Evolutionary conservation across 2,329 filamentous ascomycete genomes (phyloP).

Genomic region (Calonectria hawksworthii): DNA sequence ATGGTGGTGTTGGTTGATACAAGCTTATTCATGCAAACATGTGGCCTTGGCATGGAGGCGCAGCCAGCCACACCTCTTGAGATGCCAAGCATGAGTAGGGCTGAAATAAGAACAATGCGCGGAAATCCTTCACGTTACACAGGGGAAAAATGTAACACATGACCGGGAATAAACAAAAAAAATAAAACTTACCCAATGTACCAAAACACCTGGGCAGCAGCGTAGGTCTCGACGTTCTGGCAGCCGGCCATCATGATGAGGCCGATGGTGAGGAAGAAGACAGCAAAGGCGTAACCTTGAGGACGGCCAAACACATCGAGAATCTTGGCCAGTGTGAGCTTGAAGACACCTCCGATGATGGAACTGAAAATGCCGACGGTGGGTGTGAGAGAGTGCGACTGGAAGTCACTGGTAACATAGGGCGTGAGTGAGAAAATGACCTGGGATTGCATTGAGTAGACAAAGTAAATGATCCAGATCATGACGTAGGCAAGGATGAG

Average conservation of each 20-base stretch:
- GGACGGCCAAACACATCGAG: constrained; percentile 75
- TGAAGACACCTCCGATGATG: constrained; percentile 68
- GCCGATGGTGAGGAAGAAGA: constrained; percentile 61
- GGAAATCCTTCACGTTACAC: background rate
- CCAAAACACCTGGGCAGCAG: constrained; percentile 75
- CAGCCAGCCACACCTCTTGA: constrained; percentile 3
- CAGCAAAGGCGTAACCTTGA: constrained; percentile 68
- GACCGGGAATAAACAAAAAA: background rate
- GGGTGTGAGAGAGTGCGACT: constrained; percentile 64
- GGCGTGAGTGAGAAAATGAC: constrained; percentile 54
- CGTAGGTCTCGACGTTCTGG: constrained; percentile 57
- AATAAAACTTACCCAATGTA: constrained; percentile 22
- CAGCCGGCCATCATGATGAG: constrained; percentile 75
- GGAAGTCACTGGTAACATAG: constrained; percentile 62
- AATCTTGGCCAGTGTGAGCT: constrained; percentile 74
- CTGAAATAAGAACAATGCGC: background rate
- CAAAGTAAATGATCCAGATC: constrained; percentile 63
- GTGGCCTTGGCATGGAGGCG: constrained; percentile 23
- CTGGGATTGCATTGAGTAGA: constrained; percentile 60
- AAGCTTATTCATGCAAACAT: constrained; percentile 9
- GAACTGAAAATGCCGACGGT: constrained; percentile 65
- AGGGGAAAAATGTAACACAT: background rate
- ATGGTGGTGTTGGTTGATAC: background rate
- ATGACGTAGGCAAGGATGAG: constrained; percentile 55
- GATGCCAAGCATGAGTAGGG: constrained; percentile 5